Evolutionary conservation across 208 protist genomes (phyloP).

Genomic region (Leptomonas pyrrhocoris): DNA sequence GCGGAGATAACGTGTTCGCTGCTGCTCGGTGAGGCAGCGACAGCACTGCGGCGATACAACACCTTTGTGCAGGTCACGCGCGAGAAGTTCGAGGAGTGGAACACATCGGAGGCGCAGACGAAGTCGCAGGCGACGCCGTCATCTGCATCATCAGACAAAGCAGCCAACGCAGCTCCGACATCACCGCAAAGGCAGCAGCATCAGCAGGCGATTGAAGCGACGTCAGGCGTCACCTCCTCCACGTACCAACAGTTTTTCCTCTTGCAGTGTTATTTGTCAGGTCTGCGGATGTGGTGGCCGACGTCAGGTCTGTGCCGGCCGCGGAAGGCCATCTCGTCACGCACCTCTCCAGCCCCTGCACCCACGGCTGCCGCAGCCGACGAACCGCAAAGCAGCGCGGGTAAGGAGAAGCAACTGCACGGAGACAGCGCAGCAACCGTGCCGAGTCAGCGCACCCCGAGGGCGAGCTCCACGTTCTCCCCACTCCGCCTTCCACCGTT

Average conservation of each 20-base stretch:
- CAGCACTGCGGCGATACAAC: constrained; percentile 45
- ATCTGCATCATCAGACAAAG: not conserved
- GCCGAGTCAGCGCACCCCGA: not conserved
- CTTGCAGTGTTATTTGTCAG: constrained; percentile 68
- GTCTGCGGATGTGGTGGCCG: constrained; percentile 47
- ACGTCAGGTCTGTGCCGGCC: constrained; percentile 36
- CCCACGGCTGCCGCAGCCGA: not conserved
- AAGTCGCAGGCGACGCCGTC: not conserved
- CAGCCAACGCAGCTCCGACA: not conserved
- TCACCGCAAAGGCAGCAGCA: not conserved
- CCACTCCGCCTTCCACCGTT: not conserved
- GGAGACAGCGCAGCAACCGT: not conserved
- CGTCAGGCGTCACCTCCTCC: constrained; percentile 4
- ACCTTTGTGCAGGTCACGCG: constrained; percentile 63
- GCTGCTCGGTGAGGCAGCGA: constrained; percentile 41
- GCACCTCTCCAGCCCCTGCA: not conserved
- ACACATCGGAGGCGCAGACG: constrained; percentile 10
- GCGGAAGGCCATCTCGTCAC: not conserved
- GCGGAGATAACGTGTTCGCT: constrained; percentile 63
- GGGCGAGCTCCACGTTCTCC: constrained; percentile 5
- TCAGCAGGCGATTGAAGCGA: not conserved
- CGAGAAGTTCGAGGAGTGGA: constrained; percentile 76
- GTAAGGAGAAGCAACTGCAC: not conserved
- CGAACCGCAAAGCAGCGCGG: not conserved
- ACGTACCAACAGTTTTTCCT: constrained; percentile 64